Base-by-base conservation (phyloP, 805 yeast genomes). In the Candida argentea region DNA sequence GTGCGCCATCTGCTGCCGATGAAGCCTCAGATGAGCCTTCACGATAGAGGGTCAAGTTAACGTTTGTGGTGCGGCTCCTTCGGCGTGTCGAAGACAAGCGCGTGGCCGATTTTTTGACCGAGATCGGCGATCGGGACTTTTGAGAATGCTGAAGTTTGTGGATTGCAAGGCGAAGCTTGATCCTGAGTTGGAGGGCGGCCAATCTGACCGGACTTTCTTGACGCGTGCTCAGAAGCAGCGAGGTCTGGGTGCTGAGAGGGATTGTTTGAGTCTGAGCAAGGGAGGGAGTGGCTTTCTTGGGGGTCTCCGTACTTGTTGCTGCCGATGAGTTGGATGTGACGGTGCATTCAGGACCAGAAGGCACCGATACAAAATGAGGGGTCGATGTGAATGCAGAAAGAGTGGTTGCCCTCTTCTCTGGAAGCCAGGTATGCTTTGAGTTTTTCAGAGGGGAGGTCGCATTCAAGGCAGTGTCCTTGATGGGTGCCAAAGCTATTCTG, bases 101-200 rank as follows among this genome's bases (percentile, higher is more conserved):
- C 6, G 33, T 24, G 17, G 27, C 14, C 13, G 26, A 27, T n/a
- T 19, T 25, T 14, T 25, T 19, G 17, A 25, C 16, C 5, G 26
- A 8, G 20, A 10, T 7, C 20, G 7, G 20, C 10, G 20, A 18
- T 10, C 20, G 20, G 7, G 10, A 8, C 9, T 10, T 18, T 18
- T 18, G 7, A 10, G 9, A 32, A 34, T 34, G 43, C 36, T 57
- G 59, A 19, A 61, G 35, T 38, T 60, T 61, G 43, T 52, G 57
- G 21, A 60, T 39, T 2, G 68, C 68, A 36, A 61, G 41, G 35
- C 56, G 66, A 22, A 61, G 43, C 40, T 60, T 61, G 33, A 61
- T 46, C 44, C 58, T 61, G 40, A 61, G 48, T 37, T 60, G 60
- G 14, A 62, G 55, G 18, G 66, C 68, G 7, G 65, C 63, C 42